Evolutionary conservation across 2,329 filamentous ascomycete species (phyloP), one percentile per base, ranked within the genome.

Genomic region (Pleochaeta shiraiana): DNA sequence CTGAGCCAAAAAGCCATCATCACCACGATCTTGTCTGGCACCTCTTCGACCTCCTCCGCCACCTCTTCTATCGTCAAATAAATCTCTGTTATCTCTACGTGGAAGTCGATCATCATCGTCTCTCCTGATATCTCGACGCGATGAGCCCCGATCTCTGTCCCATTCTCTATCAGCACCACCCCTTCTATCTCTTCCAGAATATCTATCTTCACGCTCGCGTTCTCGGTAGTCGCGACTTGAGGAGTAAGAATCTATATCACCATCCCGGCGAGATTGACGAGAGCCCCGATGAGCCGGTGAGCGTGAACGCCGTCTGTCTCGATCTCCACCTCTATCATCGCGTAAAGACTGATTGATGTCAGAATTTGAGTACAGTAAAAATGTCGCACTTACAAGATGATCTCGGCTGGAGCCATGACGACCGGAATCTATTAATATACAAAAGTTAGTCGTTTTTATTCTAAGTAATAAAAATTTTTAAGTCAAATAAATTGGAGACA

Each of bases 201-300:
- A 96, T 73, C 91, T 83, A 70, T 96, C 92, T 75, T 97, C 92
- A 67, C 92, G 87, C 77, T 97, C 92, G 67, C 92, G 81, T 74
- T 95, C 92, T 73, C 92, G 84, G 74, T 95, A 95, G 77, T 86
- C 91, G 70, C 92, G 87, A 75, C 90, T 95, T 5, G 88, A 90
- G 24, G 91, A 95, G 76, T 97, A 97, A 65, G 88, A 85, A 75
- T 96, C 90, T 74, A 83, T 81, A 70, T 88, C 86, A 64, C 81
- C 83, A 63, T 93, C 87, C 70, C 87, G 87, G 70, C 88, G 84
- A 69, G 79, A 77, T 65, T 79, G 75, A 67, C 85, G 79, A 65
- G 85, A 81, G 69, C 83, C 78, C 71, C 82, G 81, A 72, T 88
- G 84, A 70, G 87, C 85, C 65, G 91, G 91, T 21, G 92, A 97